Evolutionary conservation across 257 asterid species (phyloP).

Genomic region (Solanum gracilifrons): DNA sequence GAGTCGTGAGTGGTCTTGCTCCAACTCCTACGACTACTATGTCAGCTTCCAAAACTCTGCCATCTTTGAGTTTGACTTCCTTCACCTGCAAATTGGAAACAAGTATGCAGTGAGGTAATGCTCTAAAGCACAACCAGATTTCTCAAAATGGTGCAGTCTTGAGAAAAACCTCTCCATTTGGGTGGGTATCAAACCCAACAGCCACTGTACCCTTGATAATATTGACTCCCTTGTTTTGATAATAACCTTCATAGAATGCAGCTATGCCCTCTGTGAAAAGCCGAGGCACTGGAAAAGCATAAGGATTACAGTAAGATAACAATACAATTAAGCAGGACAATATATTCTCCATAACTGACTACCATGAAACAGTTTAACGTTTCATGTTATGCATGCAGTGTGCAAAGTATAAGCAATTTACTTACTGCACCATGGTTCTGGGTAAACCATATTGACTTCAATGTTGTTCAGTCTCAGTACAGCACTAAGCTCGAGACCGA

Average conservation of each 20-base stretch:
- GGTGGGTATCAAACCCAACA: conserved; percentile 67
- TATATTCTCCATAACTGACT: background rate
- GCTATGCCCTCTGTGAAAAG: conserved; percentile 85
- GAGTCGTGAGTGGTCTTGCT: conserved; percentile 55
- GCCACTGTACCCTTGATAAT: conserved; percentile 97
- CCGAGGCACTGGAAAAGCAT: conserved; percentile 71
- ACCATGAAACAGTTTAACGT: background rate
- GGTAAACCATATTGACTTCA: conserved; percentile 88
- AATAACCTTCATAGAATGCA: conserved; percentile 83
- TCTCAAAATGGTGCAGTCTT: background rate
- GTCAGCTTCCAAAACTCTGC: conserved; percentile 84
- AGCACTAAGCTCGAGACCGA: conserved; percentile 94
- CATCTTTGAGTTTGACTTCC: conserved; percentile 83
- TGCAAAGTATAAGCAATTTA: conserved; percentile 1
- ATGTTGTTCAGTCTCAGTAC: conserved; percentile 60
- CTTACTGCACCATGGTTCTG: conserved; percentile 99
- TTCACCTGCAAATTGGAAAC: conserved; percentile 46
- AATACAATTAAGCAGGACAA: background rate
- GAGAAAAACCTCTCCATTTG: conserved; percentile 56
- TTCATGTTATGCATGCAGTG: background rate
- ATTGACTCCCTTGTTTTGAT: conserved; percentile 64
- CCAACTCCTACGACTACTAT: conserved; percentile 96
- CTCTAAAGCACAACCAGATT: background rate
- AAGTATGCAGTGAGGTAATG: background rate
- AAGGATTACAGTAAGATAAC: background rate